Percentiles rank a stretch among this genome's conserved stretches.
Conservation (phyloP, 768 basidiomycete species). For the Kwoniella botswanensis region DNA sequence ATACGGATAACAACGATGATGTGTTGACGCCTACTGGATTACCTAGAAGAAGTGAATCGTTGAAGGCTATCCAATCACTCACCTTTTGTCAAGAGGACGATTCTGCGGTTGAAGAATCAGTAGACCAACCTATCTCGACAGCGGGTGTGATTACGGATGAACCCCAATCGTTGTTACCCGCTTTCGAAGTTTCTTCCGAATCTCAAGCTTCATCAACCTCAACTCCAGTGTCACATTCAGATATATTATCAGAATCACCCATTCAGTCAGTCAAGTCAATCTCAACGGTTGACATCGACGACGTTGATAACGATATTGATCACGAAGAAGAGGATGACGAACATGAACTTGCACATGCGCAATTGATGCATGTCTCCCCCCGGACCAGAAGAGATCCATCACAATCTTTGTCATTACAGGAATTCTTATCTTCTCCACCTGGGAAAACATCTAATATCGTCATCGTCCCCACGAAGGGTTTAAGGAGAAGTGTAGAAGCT, state of each 20-base stretch:
- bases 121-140: not conserved
- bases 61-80: slow-evolving; percentile 11
- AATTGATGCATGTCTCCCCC: slow-evolving; percentile 40
- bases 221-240: not conserved
- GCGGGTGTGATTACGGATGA: slow-evolving; percentile 4
- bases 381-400: slow-evolving; percentile 34
- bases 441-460: slow-evolving; percentile 16
- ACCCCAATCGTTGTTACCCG: slow-evolving; percentile 9
- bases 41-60: slow-evolving; percentile 26
- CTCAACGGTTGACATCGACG: slow-evolving; percentile 7
- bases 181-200: slow-evolving; percentile 2
- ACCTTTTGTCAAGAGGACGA: not conserved
- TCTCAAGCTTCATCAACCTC: not conserved
- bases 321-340: slow-evolving; percentile 21
- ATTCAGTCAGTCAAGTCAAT: slow-evolving; percentile 2
- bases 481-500: slow-evolving; percentile 21
- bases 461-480: slow-evolving; percentile 15
- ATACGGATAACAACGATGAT: slow-evolving; percentile 1
- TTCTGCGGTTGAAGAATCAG: not conserved
- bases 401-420: slow-evolving; percentile 30
- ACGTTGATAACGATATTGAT: slow-evolving; percentile 8
- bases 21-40: not conserved
- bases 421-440: slow-evolving; percentile 31
- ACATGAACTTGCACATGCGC: slow-evolving; percentile 33
- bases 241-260: too few species aligned